Percentiles rank a stretch among this genome's conserved stretches.
These are phyloP conservation scores for Stygiomarasmius scandens DNA, from an alignment of 1,284 basidiomycete genomes.

Conservation along the genomic window DNA sequence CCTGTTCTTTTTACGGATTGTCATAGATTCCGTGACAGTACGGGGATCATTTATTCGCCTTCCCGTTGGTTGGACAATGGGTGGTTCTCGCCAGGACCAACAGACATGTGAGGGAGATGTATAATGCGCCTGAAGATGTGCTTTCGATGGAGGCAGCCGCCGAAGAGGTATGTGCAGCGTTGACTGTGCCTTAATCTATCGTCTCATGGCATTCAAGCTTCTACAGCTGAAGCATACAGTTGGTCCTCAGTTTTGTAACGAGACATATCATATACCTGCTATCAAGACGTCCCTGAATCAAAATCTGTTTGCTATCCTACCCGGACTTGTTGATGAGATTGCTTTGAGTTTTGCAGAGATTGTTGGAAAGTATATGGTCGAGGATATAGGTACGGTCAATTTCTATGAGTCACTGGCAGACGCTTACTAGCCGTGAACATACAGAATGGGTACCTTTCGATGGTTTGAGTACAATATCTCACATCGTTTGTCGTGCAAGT, in stretches of 20 bases:
- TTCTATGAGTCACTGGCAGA: neutral
- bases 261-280: constrained; percentile 28
- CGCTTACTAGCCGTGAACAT: too few relatives aligned
- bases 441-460: constrained; percentile 24
- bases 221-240: constrained; percentile 26
- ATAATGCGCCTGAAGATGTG: constrained; percentile 30
- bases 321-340: constrained; percentile 33
- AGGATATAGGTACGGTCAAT: neutral
- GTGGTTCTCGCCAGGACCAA: constrained; percentile 28
- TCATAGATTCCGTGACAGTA: too few relatives aligned
- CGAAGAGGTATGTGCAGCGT: constrained; percentile 26
- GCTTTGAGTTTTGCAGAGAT: neutral
- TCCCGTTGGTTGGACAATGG: constrained; percentile 25
- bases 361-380: neutral
- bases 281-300: constrained; percentile 27
- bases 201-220: constrained; percentile 15
- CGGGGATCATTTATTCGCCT: constrained; percentile 17
- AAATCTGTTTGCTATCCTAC: constrained; percentile 27
- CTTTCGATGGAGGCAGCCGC: constrained; percentile 28
- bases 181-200: neutral
- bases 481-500: constrained; percentile 37
- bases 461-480: constrained; percentile 19
- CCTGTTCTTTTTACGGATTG: too few relatives aligned
- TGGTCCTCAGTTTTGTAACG: constrained; percentile 21
- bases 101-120: constrained; percentile 29